Conservation (phyloP, 2,329 filamentous ascomycete species). For the Zasmidium citrigriseum region DNA sequence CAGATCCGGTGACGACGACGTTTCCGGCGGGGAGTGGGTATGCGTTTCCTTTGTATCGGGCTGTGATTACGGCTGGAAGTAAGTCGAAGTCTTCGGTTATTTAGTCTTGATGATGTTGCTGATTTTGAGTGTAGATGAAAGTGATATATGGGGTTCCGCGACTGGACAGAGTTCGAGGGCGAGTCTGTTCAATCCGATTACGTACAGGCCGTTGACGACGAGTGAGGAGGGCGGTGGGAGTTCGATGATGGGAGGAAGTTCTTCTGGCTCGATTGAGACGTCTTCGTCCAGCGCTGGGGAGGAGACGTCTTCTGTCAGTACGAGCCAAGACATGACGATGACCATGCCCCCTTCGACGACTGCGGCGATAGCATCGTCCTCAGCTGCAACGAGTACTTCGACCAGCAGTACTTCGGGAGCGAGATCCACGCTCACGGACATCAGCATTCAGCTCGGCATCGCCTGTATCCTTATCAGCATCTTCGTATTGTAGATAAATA, state of each 20-base stretch:
- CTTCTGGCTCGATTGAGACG: background rate
- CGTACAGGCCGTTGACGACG: background rate
- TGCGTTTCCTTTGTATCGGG: slow-evolving; percentile 5
- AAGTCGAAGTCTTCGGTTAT: background rate
- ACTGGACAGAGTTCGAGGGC: background rate
- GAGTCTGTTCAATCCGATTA: background rate
- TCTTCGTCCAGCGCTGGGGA: too few species aligned
- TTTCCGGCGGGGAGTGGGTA: background rate
- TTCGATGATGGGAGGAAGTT: background rate
- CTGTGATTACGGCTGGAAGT: slow-evolving; percentile 2
- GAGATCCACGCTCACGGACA: too few species aligned
- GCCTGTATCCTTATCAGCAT: too few species aligned
- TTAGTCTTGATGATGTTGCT: background rate
- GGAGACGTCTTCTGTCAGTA: too few species aligned
- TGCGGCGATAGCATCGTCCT: background rate
- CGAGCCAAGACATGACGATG: too few species aligned
- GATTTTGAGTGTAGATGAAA: background rate
- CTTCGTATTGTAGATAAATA: too few species aligned
- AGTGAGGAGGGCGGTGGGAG: background rate
- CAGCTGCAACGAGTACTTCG: background rate
- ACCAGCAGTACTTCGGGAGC: background rate
- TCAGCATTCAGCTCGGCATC: too few species aligned
- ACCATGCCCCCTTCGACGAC: background rate
- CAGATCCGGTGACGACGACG: background rate
- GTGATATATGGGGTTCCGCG: background rate